phyloP scores from a whole-genome alignment of 306 rosid species.

The Rosa persica region DNA sequence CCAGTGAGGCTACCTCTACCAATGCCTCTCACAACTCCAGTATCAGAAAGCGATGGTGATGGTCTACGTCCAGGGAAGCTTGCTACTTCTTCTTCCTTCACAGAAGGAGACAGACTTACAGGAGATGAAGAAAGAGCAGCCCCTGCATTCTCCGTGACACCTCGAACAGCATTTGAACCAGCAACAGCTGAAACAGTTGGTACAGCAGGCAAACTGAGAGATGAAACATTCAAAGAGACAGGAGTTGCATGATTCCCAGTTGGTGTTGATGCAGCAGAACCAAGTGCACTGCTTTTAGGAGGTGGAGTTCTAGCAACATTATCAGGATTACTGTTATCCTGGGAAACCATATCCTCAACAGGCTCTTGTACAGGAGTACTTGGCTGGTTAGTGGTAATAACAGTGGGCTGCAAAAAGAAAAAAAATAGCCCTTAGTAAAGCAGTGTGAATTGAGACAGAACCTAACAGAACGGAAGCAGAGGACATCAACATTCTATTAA shows the following conservation, averaged over 20 bases:
- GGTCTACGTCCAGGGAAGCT: slow-evolving; percentile 73
- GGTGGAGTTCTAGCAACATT: slow-evolving; percentile 76
- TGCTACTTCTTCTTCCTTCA: slow-evolving; percentile 74
- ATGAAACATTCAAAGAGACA: slow-evolving; percentile 47
- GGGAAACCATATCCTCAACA: slow-evolving; percentile 75
- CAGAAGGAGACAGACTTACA: slow-evolving; percentile 52
- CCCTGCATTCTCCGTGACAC: slow-evolving; percentile 50
- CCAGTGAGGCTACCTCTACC: slow-evolving; percentile 63
- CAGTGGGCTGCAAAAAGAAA: slow-evolving; percentile 36
- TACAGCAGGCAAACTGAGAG: slow-evolving; percentile 50
- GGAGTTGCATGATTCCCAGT: slow-evolving; percentile 52
- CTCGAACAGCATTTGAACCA: slow-evolving; percentile 54
- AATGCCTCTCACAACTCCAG: slow-evolving; percentile 62
- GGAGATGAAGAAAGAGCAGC: slow-evolving; percentile 51
- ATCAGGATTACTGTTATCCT: slow-evolving; percentile 63
- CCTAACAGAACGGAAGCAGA: not conserved
- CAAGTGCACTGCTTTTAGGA: slow-evolving; percentile 54
- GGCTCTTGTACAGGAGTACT: slow-evolving; percentile 66
- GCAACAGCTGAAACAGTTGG: slow-evolving; percentile 50
- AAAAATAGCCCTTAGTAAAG: not conserved
- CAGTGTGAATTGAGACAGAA: slow-evolving; percentile 14
- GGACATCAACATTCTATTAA: not conserved
- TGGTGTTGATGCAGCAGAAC: slow-evolving; percentile 63
- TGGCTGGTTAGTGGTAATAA: slow-evolving; percentile 36
- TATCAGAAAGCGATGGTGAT: slow-evolving; percentile 87